A percentile compares a stretch with the other conserved stretches of the same genome.
Conservation (phyloP, 78 protist genomes). For the Capsaspora owczarzaki region DNA sequence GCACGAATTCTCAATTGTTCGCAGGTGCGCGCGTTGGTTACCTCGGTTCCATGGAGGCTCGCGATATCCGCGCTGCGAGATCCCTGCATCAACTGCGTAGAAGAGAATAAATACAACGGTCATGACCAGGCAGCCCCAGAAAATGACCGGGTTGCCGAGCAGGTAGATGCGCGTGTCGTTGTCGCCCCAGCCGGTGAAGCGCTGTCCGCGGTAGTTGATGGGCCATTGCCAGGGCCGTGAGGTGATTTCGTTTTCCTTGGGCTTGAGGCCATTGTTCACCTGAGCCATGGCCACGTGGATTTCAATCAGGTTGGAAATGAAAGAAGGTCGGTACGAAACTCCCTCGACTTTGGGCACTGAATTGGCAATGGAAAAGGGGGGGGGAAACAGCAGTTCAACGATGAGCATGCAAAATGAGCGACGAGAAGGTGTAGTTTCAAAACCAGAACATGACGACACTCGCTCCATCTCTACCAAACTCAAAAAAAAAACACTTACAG, state of each 20-base stretch:
- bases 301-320: conserved; percentile 2
- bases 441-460: too few species aligned
- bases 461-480: background rate
- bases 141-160: conserved; percentile 25
- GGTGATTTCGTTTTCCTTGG: conserved; percentile 14
- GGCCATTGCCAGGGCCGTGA: conserved; percentile 38
- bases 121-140: background rate
- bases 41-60: background rate
- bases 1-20: too few species aligned
- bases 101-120: background rate
- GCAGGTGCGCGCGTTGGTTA: too few species aligned
- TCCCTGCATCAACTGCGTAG: background rate
- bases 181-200: conserved; percentile 15
- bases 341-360: background rate
- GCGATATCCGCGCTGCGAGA: conserved; percentile 11
- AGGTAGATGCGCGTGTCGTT: conserved; percentile 11
- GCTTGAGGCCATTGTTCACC: conserved; percentile 25
- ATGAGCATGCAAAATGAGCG: background rate
- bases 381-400: background rate
- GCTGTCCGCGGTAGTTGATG: conserved; percentile 8
- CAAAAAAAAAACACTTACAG: background rate
- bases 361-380: background rate
- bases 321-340: conserved; percentile 4
- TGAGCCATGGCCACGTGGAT: conserved; percentile 22
- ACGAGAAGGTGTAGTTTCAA: too few species aligned